A percentile compares a stretch with the other conserved stretches of the same genome.
These are phyloP conservation scores for Cajanus cajan DNA, from an alignment of 306 rosid genomes.

Conservation along the genomic window DNA sequence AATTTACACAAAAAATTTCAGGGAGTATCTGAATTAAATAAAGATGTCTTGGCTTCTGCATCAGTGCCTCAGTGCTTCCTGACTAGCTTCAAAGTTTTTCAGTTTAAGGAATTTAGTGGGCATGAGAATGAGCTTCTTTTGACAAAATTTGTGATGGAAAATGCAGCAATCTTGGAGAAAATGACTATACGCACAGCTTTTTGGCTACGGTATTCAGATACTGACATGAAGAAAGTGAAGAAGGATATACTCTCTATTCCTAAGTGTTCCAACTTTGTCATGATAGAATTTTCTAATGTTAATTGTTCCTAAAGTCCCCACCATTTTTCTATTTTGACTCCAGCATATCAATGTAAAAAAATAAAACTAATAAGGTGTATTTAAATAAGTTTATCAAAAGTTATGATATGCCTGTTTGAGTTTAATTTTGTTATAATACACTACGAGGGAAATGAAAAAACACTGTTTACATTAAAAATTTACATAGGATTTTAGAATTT, in stretches of 20 bases:
- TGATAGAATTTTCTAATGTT: slow-evolving; percentile 19
- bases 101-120: slow-evolving; percentile 18
- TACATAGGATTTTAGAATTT: too few species aligned
- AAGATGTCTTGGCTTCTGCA: slow-evolving; percentile 19
- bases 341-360: too few species aligned
- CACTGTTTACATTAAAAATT: too few species aligned
- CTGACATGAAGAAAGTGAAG: slow-evolving; percentile 16
- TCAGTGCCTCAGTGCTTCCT: slow-evolving; percentile 30
- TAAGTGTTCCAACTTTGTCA: slow-evolving; percentile 10
- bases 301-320: not conserved
- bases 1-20: not conserved
- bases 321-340: too few species aligned
- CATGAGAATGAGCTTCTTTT: slow-evolving; percentile 24
- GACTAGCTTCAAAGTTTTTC: slow-evolving; percentile 14
- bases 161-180: slow-evolving; percentile 22
- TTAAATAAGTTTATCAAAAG: too few species aligned
- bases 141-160: slow-evolving; percentile 17
- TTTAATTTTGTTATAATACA: too few species aligned
- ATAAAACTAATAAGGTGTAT: too few species aligned
- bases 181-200: slow-evolving; percentile 15
- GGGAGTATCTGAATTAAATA: slow-evolving; percentile 29
- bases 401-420: too few species aligned
- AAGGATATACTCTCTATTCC: slow-evolving; percentile 26
- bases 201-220: slow-evolving; percentile 20
- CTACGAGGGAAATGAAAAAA: too few species aligned